Evolutionary conservation across 768 basidiomycete genomes (phyloP).

Genomic region (Mycena crocata): DNA sequence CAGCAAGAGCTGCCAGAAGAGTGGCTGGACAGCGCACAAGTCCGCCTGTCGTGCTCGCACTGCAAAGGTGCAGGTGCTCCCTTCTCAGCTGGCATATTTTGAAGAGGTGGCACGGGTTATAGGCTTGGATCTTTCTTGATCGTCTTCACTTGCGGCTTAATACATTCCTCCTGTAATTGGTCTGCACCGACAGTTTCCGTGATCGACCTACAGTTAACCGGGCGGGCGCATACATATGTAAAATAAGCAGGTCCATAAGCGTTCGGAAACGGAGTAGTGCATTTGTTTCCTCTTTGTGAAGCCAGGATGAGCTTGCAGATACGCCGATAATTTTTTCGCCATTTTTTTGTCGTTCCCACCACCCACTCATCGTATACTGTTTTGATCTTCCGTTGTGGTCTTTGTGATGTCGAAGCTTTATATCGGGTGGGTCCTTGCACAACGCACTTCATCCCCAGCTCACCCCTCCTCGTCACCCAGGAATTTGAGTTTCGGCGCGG

Average conservation of each 20-base stretch:
- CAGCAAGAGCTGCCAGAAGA: not conserved
- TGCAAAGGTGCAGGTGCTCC: not conserved
- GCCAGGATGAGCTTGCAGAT: no score
- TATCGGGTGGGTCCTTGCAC: conserved; percentile 15
- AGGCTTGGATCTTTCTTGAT: not conserved
- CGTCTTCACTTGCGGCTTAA: no score
- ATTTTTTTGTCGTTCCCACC: no score
- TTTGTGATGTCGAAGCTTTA: conserved; percentile 24
- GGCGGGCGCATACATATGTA: no score
- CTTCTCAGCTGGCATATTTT: not conserved
- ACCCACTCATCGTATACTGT: not conserved
- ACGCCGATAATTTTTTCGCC: no score
- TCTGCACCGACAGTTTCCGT: no score
- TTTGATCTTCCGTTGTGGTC: not conserved
- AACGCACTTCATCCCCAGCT: not conserved
- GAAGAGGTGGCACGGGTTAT: not conserved
- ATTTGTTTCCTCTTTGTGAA: no score
- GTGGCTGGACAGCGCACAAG: not conserved
- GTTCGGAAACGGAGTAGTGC: no score
- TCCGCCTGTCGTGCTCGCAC: not conserved
- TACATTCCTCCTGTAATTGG: no score
- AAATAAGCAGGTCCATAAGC: no score
- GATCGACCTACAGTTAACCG: no score
- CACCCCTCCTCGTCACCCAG: conserved; percentile 50
- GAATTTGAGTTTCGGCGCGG: conserved; percentile 95